Evolutionary conservation across 148 eudicot genomes (phyloP).

Genomic region (Gaultheria prostrata): DNA sequence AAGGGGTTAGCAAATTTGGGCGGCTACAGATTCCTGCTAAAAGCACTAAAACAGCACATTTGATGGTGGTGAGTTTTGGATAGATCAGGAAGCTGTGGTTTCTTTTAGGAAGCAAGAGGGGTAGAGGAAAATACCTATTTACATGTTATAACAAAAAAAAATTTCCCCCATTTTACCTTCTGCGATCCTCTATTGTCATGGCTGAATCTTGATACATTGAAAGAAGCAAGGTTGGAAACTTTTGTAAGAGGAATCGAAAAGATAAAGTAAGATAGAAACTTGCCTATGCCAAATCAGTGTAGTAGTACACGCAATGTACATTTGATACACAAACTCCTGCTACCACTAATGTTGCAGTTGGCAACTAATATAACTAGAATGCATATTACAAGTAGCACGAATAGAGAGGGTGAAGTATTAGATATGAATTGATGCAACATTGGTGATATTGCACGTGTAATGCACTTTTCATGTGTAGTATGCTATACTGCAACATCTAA

Average conservation of each 20-base stretch:
- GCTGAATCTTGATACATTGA: background rate
- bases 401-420: background rate
- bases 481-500: background rate
- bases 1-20: background rate
- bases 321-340: background rate
- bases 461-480: background rate
- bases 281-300: background rate
- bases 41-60: background rate
- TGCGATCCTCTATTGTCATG: background rate
- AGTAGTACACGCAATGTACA: background rate
- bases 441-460: background rate
- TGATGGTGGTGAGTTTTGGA: background rate
- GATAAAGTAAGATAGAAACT: background rate
- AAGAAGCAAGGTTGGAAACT: background rate
- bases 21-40: background rate
- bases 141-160: background rate
- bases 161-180: background rate
- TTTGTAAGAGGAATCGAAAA: background rate
- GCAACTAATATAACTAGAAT: background rate
- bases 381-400: background rate
- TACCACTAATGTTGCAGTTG: background rate
- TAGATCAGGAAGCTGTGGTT: background rate
- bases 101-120: background rate
- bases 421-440: background rate
- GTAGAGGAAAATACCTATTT: background rate